Conservation (phyloP, 805 yeast genomes). For the Lipomyces yamanashiensis region DNA sequence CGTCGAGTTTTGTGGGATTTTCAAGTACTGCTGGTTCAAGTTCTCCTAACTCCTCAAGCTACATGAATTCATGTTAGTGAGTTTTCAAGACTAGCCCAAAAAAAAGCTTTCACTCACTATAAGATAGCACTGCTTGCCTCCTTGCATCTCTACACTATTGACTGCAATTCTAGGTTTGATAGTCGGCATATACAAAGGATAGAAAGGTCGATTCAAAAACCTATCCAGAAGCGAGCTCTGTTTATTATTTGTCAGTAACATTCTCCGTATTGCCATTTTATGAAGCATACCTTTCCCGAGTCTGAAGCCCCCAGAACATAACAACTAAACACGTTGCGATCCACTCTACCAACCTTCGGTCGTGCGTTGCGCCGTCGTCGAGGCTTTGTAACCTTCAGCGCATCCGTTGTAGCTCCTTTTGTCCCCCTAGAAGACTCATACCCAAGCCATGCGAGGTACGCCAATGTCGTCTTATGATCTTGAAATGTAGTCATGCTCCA, state of each 20-base stretch:
- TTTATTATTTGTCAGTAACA: not conserved
- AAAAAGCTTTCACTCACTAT: constrained; percentile 47
- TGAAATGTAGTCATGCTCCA: constrained; percentile 96
- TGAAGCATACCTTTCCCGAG: constrained; percentile 64
- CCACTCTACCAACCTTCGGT: constrained; percentile 66
- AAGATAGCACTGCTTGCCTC: constrained; percentile 93
- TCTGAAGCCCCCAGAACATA: constrained; percentile 82
- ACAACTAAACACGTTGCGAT: constrained; percentile 91
- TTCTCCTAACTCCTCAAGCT: constrained; percentile 84
- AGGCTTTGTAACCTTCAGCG: constrained; percentile 81
- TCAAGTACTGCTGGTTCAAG: constrained; percentile 80
- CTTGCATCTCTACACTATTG: constrained; percentile 88
- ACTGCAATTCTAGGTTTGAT: constrained; percentile 81
- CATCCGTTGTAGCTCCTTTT: constrained; percentile 48
- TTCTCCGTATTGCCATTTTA: too few species aligned
- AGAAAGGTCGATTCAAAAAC: constrained; percentile 73
- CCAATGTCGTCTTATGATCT: constrained; percentile 81
- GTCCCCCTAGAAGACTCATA: constrained; percentile 54
- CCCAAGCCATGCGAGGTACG: constrained; percentile 88
- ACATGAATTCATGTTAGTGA: not conserved
- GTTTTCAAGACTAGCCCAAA: not conserved
- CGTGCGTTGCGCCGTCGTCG: constrained; percentile 65
- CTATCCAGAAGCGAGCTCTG: constrained; percentile 75
- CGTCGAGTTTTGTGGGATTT: constrained; percentile 68
- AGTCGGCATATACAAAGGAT: constrained; percentile 78